These are phyloP conservation scores for Mucor saturninus DNA, from an alignment of 371 early-diverging fungal species.

Conservation along the genomic window DNA sequence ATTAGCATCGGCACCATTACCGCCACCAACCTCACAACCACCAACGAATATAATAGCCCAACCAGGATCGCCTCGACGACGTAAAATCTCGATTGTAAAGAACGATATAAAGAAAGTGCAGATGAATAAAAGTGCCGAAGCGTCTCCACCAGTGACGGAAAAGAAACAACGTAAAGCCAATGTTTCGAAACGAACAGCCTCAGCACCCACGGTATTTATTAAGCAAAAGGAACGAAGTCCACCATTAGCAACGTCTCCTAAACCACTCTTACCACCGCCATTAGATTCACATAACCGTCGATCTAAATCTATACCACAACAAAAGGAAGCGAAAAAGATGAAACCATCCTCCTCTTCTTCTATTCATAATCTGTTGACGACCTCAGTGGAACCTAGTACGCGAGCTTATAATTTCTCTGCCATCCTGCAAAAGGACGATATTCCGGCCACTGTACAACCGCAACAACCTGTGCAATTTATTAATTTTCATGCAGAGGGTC, in stretches of 20 bases:
- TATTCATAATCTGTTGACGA: slow-evolving; percentile 24
- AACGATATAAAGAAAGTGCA: background rate
- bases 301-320: slow-evolving; percentile 29
- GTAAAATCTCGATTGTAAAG: slow-evolving; percentile 1
- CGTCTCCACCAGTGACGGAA: background rate
- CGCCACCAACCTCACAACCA: background rate
- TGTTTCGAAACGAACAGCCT: background rate
- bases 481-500: slow-evolving; percentile 25
- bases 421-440: slow-evolving; percentile 9
- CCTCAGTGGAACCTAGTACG: slow-evolving; percentile 20
- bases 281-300: slow-evolving; percentile 1
- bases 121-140: background rate
- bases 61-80: background rate
- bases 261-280: background rate
- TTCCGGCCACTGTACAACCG: slow-evolving; percentile 2
- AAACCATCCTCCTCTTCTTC: slow-evolving; percentile 8
- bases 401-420: slow-evolving; percentile 14
- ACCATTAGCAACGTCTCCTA: background rate
- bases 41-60: too few species aligned
- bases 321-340: slow-evolving; percentile 13
- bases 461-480: slow-evolving; percentile 22
- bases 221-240: background rate
- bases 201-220: background rate
- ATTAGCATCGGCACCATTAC: background rate
- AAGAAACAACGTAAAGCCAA: slow-evolving; percentile 1